Percentiles rank a stretch among this genome's conserved stretches.
Conservation (phyloP, 352 stramenopile species). For the Phytopythium montanum region DNA sequence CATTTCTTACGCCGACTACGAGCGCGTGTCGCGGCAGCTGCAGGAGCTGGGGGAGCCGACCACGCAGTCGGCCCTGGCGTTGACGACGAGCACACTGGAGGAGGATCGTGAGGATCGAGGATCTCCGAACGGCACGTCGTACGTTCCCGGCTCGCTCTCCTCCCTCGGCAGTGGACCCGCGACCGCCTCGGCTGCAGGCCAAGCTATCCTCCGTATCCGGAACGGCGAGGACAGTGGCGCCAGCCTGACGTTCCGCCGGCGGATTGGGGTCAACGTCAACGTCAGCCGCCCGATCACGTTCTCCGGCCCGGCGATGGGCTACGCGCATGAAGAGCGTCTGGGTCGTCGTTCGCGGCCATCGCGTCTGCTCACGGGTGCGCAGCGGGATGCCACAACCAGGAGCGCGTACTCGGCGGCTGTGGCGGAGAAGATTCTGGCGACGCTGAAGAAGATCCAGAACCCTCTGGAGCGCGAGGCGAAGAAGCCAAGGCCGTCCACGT, state of each 20-base stretch:
- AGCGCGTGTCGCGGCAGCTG: slow-evolving; percentile 59
- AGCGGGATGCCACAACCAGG: slow-evolving; percentile 45
- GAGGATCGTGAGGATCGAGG: slow-evolving; percentile 34
- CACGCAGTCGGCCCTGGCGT: slow-evolving; percentile 46
- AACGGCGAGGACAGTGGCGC: slow-evolving; percentile 14
- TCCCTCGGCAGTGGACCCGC: slow-evolving; percentile 21
- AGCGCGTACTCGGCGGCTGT: slow-evolving; percentile 76
- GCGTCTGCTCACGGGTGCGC: slow-evolving; percentile 65
- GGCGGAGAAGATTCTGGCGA: slow-evolving; percentile 75
- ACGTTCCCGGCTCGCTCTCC: slow-evolving; percentile 36
- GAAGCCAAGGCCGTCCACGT: slow-evolving; percentile 74
- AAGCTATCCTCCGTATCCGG: not conserved
- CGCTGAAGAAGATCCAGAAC: slow-evolving; percentile 79
- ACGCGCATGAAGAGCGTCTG: slow-evolving; percentile 50
- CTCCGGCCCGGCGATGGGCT: slow-evolving; percentile 23
- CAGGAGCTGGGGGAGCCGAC: slow-evolving; percentile 64
- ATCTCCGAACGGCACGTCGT: slow-evolving; percentile 25
- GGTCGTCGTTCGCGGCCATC: slow-evolving; percentile 60
- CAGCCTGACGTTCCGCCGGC: slow-evolving; percentile 41
- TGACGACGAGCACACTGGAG: slow-evolving; percentile 49
- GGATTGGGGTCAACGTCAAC: slow-evolving; percentile 34
- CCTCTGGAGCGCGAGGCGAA: slow-evolving; percentile 65
- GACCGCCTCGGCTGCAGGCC: slow-evolving; percentile 7
- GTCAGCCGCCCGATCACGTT: slow-evolving; percentile 41
- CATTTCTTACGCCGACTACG: slow-evolving; percentile 75